Conservation (phyloP, 192 early-diverging fungal genomes). For the Umbelopsis ramanniana region DNA sequence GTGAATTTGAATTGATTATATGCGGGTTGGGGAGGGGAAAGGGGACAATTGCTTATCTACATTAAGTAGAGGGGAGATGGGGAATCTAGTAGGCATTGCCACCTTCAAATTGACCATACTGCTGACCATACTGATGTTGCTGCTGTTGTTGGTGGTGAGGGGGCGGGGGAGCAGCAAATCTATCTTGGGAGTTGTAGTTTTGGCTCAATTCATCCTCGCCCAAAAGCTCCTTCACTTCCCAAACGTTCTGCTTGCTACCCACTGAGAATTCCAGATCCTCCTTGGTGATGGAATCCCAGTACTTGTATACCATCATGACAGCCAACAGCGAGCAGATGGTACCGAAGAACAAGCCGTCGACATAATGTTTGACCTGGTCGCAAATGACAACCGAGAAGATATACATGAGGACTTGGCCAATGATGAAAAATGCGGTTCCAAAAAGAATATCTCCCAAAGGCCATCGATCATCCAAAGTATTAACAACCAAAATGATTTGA, state of each 20-base stretch:
- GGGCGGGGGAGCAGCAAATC: conserved; percentile 32
- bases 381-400: conserved; percentile 85
- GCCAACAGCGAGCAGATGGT: conserved; percentile 86
- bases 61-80: background rate
- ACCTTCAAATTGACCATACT: conserved; percentile 38
- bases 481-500: conserved; percentile 93
- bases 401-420: conserved; percentile 84
- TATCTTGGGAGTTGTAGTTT: conserved; percentile 25
- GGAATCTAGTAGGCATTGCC: conserved; percentile 28
- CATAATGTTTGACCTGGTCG: conserved; percentile 89
- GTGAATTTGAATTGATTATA: conserved; percentile 22
- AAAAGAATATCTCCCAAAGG: conserved; percentile 94
- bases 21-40: background rate
- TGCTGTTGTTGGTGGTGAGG: conserved; percentile 37
- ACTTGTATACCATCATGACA: conserved; percentile 99
- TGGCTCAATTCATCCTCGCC: conserved; percentile 53
- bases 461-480: conserved; percentile 96
- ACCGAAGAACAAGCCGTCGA: conserved; percentile 98
- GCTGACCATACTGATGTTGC: conserved; percentile 31
- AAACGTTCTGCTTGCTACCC: conserved; percentile 74
- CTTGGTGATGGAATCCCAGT: conserved; percentile 99
- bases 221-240: conserved; percentile 80
- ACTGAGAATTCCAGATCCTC: conserved; percentile 95
- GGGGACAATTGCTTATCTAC: conserved; percentile 10
- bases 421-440: conserved; percentile 83